Percentiles rank a stretch among this genome's conserved stretches.
Conservation (phyloP, 2,329 filamentous ascomycete genomes). For the Dothideomycetes sp. region DNA sequence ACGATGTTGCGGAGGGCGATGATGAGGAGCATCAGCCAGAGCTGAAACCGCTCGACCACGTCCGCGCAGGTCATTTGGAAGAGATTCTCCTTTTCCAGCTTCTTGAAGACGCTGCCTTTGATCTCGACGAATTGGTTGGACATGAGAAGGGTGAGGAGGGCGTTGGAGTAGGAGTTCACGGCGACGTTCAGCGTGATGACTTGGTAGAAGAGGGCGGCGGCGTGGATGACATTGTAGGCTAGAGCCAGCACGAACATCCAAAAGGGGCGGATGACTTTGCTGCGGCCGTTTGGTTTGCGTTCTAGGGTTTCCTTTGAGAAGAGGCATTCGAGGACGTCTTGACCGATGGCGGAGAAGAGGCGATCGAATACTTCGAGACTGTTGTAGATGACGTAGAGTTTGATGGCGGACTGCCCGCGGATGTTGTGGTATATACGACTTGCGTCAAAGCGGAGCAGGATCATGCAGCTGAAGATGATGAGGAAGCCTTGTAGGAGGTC, state of each 20-base stretch:
- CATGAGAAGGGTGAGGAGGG: slow-evolving; percentile 78
- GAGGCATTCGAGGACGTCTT: slow-evolving; percentile 91
- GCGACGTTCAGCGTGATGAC: slow-evolving; percentile 96
- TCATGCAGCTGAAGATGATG: slow-evolving; percentile 73
- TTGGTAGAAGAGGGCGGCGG: slow-evolving; percentile 86
- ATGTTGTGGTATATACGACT: slow-evolving; percentile 98
- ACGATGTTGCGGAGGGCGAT: slow-evolving; percentile 95
- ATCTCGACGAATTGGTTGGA: slow-evolving; percentile 99
- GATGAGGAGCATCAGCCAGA: slow-evolving; percentile 95
- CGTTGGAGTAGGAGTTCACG: slow-evolving; percentile 97
- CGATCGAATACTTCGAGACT: slow-evolving; percentile 88
- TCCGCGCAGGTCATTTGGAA: slow-evolving; percentile 96
- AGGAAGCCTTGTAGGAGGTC: slow-evolving; percentile 85
- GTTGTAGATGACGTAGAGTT: slow-evolving; percentile 98
- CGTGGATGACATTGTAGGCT: slow-evolving; percentile 77
- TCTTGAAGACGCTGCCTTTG: slow-evolving; percentile 97
- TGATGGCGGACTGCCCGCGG: slow-evolving; percentile 90
- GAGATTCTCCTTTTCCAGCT: slow-evolving; percentile 93
- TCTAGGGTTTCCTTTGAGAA: slow-evolving; percentile 91
- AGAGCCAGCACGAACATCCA: slow-evolving; percentile 85
- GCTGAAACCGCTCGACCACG: slow-evolving; percentile 90
- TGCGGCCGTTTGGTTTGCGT: slow-evolving; percentile 74
- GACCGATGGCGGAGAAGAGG: slow-evolving; percentile 79
- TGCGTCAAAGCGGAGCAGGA: slow-evolving; percentile 84
- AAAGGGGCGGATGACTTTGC: slow-evolving; percentile 78